Evolutionary conservation across 192 early-diverging fungal genomes (phyloP).

Genomic region (Podila epicladia): DNA sequence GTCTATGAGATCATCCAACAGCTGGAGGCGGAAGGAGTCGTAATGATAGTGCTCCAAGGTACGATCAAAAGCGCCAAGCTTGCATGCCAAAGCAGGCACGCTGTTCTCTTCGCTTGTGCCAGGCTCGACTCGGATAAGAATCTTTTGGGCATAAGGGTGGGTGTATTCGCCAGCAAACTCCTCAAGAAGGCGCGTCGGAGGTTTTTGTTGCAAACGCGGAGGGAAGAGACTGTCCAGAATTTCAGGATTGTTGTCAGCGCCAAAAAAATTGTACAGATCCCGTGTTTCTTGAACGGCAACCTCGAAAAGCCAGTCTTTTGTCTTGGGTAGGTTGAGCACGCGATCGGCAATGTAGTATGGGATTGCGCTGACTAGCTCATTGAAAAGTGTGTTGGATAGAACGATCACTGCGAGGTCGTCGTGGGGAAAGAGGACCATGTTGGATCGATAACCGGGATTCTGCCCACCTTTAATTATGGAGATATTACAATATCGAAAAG

Average conservation of each 20-base stretch:
- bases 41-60: constrained; percentile 23
- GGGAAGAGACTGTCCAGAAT: constrained; percentile 9
- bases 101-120: constrained; percentile 7
- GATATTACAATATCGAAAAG: constrained; percentile 15
- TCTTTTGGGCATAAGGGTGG: constrained; percentile 15
- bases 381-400: constrained; percentile 10
- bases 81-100: constrained; percentile 11
- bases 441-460: constrained; percentile 16
- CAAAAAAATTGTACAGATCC: constrained; percentile 17
- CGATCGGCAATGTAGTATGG: constrained; percentile 16
- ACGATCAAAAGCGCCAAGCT: constrained; percentile 8
- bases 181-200: constrained; percentile 11
- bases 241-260: constrained; percentile 15
- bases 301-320: constrained; percentile 21
- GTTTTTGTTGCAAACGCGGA: constrained; percentile 9
- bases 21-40: constrained; percentile 18
- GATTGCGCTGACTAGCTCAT: constrained; percentile 1
- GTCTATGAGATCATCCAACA: constrained; percentile 10
- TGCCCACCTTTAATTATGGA: background rate
- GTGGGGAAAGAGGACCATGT: constrained; percentile 13
- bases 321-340: constrained; percentile 13
- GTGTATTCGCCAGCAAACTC: constrained; percentile 19
- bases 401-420: constrained; percentile 19
- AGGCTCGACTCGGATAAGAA: constrained; percentile 16
- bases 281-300: constrained; percentile 7